Conservation (phyloP, 129 eudicot species). For the Chrysanthemum seticuspe region DNA sequence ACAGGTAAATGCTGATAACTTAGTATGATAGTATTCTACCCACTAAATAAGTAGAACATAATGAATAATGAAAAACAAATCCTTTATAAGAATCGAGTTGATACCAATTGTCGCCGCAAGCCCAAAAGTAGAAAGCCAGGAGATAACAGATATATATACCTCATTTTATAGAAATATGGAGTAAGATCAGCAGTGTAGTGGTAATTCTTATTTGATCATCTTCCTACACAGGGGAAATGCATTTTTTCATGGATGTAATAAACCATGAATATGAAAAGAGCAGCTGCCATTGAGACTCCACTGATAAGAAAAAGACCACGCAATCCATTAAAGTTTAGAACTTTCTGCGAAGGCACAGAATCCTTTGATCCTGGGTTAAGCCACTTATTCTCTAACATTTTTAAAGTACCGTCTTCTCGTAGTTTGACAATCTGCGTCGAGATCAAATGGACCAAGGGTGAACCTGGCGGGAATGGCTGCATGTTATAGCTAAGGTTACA, state of each 20-base stretch:
- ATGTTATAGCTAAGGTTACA: background rate
- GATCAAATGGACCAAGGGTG: slow-evolving; percentile 32
- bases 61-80: too few species aligned
- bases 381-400: slow-evolving; percentile 35
- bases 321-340: slow-evolving; percentile 7
- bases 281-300: slow-evolving; percentile 16
- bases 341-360: background rate
- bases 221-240: background rate
- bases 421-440: slow-evolving; percentile 36
- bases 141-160: background rate
- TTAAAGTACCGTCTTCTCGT: slow-evolving; percentile 43
- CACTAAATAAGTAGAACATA: too few species aligned
- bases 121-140: background rate
- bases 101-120: background rate
- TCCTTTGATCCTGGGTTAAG: slow-evolving; percentile 13
- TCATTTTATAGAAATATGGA: background rate
- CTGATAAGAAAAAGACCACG: slow-evolving; percentile 21
- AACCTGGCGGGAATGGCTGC: slow-evolving; percentile 41
- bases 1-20: too few species aligned
- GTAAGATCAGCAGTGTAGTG: background rate
- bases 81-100: too few species aligned
- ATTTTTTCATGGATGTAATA: slow-evolving; percentile 4
- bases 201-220: background rate
- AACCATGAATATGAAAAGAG: slow-evolving; percentile 8
- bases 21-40: too few species aligned